A percentile compares a stretch with the other conserved stretches of the same genome.
Evolutionary conservation across 208 protist genomes (phyloP).

Genomic region (Lotmaria passim): DNA sequence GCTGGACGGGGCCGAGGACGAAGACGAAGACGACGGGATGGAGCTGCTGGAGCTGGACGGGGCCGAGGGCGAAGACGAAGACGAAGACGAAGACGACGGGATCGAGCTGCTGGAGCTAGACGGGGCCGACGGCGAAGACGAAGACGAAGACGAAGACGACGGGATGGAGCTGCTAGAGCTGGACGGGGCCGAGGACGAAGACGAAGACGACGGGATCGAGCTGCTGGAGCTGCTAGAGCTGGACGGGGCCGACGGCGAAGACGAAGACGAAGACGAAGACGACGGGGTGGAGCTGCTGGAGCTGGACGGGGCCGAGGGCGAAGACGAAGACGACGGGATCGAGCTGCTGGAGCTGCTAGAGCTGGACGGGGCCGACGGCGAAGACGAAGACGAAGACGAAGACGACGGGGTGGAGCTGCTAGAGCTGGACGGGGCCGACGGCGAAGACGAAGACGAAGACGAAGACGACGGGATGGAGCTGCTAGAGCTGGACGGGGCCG

Average conservation of each 20-base stretch:
- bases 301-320: background rate
- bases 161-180: conserved; percentile 5
- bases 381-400: conserved; percentile 15
- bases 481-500: too few relatives aligned
- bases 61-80: background rate
- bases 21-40: too few relatives aligned
- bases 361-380: background rate
- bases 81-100: background rate
- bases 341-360: background rate
- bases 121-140: background rate
- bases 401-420: conserved; percentile 7
- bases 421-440: too few relatives aligned
- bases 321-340: background rate
- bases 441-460: too few relatives aligned
- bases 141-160: conserved; percentile 9
- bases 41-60: background rate
- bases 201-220: too few relatives aligned
- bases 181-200: too few relatives aligned
- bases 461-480: too few relatives aligned
- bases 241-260: too few relatives aligned
- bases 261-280: too few relatives aligned
- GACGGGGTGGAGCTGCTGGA: too few relatives aligned
- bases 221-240: too few relatives aligned
- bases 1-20: too few relatives aligned
- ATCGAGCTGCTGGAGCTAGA: background rate